These are phyloP conservation scores for Uronychia setigera DNA, from an alignment of 73 alveolate species.

Conservation along the genomic window DNA sequence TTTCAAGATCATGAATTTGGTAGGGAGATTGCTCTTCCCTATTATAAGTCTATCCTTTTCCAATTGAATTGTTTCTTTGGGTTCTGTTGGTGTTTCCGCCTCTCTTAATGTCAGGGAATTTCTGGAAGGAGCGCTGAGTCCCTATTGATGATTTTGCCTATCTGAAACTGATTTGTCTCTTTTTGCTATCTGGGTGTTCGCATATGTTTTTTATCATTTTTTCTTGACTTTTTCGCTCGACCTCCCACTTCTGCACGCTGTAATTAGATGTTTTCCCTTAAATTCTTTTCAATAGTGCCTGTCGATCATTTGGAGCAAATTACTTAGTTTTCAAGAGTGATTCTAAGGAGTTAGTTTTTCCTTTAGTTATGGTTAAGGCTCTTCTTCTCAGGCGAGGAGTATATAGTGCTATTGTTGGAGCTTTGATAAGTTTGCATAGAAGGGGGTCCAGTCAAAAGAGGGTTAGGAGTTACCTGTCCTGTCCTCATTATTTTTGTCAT, in stretches of 20 bases:
- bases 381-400: neutral
- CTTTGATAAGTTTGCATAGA: neutral
- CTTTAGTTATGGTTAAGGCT: neutral
- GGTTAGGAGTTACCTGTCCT: neutral
- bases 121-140: neutral
- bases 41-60: neutral
- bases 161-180: neutral
- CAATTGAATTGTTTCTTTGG: neutral
- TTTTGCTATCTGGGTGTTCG: neutral
- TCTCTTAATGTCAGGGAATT: neutral
- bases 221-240: neutral
- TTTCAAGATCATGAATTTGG: neutral
- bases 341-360: neutral
- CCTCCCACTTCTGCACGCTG: neutral
- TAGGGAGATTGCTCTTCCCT: neutral
- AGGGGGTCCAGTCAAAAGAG: neutral
- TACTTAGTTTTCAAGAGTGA: neutral
- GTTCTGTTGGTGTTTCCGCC: neutral
- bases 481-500: conserved; percentile 43
- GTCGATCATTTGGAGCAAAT: neutral
- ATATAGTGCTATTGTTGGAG: neutral
- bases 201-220: neutral
- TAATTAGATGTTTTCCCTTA: neutral
- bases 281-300: neutral
- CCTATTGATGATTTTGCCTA: neutral